Conservation (phyloP, 805 yeast species). For the Sugiyamaella mastotermitis region DNA sequence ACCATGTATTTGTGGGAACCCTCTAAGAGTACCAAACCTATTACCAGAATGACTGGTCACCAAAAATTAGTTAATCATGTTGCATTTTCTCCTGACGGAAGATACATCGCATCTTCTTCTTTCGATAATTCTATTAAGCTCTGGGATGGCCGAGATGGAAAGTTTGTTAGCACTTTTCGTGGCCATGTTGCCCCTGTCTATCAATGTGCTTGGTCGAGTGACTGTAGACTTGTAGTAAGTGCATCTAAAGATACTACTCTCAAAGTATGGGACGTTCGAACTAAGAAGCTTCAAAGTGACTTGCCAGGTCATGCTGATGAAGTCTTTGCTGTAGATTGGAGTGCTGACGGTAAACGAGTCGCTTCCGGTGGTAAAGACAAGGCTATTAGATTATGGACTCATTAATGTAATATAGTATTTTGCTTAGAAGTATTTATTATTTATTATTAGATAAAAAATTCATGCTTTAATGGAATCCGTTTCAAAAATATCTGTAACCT, state of each 20-base stretch:
- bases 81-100: slow-evolving; percentile 91
- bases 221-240: slow-evolving; percentile 82
- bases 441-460: background rate
- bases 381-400: slow-evolving; percentile 78
- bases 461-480: background rate
- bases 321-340: slow-evolving; percentile 97
- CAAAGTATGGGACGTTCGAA: slow-evolving; percentile 92
- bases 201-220: slow-evolving; percentile 97
- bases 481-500: no score
- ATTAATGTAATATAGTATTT: background rate
- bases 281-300: slow-evolving; percentile 77
- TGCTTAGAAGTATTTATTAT: background rate
- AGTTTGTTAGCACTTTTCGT: slow-evolving; percentile 80
- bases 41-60: slow-evolving; percentile 94
- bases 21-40: slow-evolving; percentile 66
- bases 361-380: slow-evolving; percentile 99
- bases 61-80: slow-evolving; percentile 96
- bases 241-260: slow-evolving; percentile 94
- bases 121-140: slow-evolving; percentile 92
- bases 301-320: slow-evolving; percentile 96
- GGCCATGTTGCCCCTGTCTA: slow-evolving; percentile 98
- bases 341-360: slow-evolving; percentile 86
- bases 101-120: slow-evolving; percentile 83
- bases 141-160: slow-evolving; percentile 95
- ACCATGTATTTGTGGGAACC: slow-evolving; percentile 99